A percentile compares a stretch with the other conserved stretches of the same genome.
These are phyloP conservation scores for Coemansia aciculifera DNA, from an alignment of 192 early-diverging fungal genomes.

Conservation along the genomic window DNA sequence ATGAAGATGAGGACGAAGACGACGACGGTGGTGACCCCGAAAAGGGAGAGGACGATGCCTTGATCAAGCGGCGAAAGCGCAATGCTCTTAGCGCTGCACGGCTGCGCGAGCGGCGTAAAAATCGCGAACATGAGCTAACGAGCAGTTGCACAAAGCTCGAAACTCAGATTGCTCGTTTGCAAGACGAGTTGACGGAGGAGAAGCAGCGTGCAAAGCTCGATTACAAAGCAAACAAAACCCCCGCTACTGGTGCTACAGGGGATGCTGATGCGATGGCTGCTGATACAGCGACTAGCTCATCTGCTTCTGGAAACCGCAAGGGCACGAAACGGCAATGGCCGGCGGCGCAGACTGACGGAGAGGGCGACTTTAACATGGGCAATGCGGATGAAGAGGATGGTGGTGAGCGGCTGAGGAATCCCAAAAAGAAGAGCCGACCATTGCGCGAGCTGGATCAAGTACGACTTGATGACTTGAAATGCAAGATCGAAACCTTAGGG, in stretches of 20 bases:
- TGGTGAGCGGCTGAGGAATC: not conserved
- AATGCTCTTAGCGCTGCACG: constrained; percentile 54
- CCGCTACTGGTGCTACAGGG: not conserved
- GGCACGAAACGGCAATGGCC: constrained; percentile 22
- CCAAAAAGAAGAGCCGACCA: constrained; percentile 26
- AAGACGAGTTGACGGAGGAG: constrained; percentile 38
- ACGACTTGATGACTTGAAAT: constrained; percentile 33
- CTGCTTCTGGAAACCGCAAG: not conserved
- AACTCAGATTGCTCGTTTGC: constrained; percentile 34
- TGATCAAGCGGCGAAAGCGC: constrained; percentile 46
- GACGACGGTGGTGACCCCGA: not conserved
- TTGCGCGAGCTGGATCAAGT: constrained; percentile 50
- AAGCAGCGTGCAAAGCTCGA: constrained; percentile 33
- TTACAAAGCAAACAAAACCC: not conserved
- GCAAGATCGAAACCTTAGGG: constrained; percentile 43
- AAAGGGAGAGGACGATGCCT: constrained; percentile 36
- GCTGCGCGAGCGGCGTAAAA: constrained; percentile 52
- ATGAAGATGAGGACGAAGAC: constrained; percentile 1
- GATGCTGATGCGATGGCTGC: not conserved
- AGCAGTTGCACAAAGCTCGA: constrained; percentile 36
- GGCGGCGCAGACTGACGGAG: constrained; percentile 7
- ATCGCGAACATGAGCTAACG: constrained; percentile 37
- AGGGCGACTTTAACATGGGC: constrained; percentile 17
- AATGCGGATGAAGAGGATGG: constrained; percentile 1
- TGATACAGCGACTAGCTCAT: not conserved